Conservation (phyloP, 1,284 basidiomycete species). For the Trametes hirsuta region DNA sequence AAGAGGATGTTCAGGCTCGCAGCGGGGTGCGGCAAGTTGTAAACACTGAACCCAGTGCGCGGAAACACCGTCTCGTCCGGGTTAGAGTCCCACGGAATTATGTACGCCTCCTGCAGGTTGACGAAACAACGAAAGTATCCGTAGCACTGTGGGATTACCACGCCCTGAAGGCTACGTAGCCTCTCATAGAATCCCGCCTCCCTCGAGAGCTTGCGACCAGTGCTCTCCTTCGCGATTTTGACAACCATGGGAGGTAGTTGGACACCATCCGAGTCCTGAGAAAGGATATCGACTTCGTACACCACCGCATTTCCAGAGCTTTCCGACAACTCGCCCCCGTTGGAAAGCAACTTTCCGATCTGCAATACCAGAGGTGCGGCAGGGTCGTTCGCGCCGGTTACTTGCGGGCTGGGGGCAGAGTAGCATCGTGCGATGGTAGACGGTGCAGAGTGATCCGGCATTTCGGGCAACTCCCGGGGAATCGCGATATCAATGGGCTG, state of each 20-base stretch:
- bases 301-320: not conserved
- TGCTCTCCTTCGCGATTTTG: not conserved
- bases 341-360: not conserved
- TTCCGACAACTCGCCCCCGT: not conserved
- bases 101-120: not conserved
- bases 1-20: not conserved
- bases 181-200: slow-evolving; percentile 2
- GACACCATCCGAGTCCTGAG: not conserved
- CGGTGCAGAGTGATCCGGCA: not conserved
- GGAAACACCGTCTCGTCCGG: not conserved
- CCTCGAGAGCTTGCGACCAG: not conserved
- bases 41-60: not conserved
- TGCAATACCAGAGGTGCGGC: not conserved
- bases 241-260: not conserved
- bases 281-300: not conserved
- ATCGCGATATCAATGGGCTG: too few relatives aligned
- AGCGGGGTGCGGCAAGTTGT: not conserved
- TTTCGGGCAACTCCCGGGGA: too few relatives aligned
- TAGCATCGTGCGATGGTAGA: not conserved
- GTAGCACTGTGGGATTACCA: not conserved
- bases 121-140: not conserved
- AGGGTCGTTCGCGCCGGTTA: too few relatives aligned
- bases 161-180: not conserved
- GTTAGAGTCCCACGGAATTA: not conserved
- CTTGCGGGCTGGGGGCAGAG: not conserved